Base-by-base conservation (phyloP, 2,329 filamentous ascomycete genomes). In the Grosmannia serpens region DNA sequence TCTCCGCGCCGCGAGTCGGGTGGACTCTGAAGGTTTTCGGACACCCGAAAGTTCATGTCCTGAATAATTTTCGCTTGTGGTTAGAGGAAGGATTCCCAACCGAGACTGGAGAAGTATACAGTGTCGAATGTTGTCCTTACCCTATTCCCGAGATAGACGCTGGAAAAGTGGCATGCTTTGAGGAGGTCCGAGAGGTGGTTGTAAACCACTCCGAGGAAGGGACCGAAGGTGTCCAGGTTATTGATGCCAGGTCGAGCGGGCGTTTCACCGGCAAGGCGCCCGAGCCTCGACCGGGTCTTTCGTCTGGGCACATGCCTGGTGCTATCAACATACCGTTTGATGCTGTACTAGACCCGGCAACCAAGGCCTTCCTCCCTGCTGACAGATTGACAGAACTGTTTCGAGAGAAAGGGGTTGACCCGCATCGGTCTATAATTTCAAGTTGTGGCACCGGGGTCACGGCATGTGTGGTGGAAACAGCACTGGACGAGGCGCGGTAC, bases 1-100 rank as follows among this genome's bases (percentile, higher is more conserved):
- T 99, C 74, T 94, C 88, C 65, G 94, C 92, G 1, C 94, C 94
- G 4, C 82, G 94, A 49, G 92, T 96, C 0, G 92, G 86, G 59
- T 99, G 94, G 94, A 99, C 92, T 1, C 77, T 99, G 63, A 84
- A 84, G 67, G 84, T 90, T 38, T 97, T 97, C 71, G 94, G 94
- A 1, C 94, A 99, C 70, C 77, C 84, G 51, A 86, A 84, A 63
- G 92, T 99, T 17, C 91, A 96, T 70, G 74, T 99, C 22, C 75
- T 99, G 58, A 95, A 99, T 75, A 99, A 99, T 75, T 99, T 96
- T 75, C 88, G 86, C 70, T 74, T 88, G n/a, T 99, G 91, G 90
- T 85, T 92, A 1, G 87, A 92, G 38, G 79, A 95, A 67, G 90
- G 88, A 1, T 82, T 85, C 64, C 88, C 91, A 0, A 87, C 86